phyloP scores from a whole-genome alignment of 2,329 filamentous ascomycete species.

The Pseudocercospora eumusae region DNA sequence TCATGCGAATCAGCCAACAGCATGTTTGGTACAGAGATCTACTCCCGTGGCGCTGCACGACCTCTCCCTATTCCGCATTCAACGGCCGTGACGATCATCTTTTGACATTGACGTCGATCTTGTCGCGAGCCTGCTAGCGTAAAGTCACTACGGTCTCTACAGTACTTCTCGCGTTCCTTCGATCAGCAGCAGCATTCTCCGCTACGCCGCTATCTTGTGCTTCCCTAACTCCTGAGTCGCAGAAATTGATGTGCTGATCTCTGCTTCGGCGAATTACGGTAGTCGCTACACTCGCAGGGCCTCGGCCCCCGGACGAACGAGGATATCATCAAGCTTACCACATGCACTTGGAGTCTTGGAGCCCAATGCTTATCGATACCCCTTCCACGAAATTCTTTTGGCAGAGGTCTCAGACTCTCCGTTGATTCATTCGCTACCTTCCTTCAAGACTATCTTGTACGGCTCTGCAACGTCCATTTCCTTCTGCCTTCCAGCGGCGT shows the following conservation, averaged over 20 bases:
- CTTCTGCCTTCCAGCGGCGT: neutral
- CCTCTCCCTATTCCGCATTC: slow-evolving; percentile 1
- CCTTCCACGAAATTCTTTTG: neutral
- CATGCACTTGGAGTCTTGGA: slow-evolving; percentile 1
- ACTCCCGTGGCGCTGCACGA: slow-evolving; percentile 6
- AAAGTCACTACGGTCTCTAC: slow-evolving; percentile 1
- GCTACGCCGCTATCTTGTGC: slow-evolving; percentile 1
- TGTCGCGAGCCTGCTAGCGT: slow-evolving; percentile 11
- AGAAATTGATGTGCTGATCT: slow-evolving; percentile 5
- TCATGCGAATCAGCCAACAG: neutral
- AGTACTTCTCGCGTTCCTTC: neutral
- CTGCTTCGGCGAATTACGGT: neutral
- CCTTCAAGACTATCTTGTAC: slow-evolving; percentile 5
- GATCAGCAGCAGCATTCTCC: neutral
- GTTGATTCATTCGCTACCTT: neutral
- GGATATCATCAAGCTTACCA: neutral
- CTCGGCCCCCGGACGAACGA: neutral
- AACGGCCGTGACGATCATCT: neutral
- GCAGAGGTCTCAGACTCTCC: neutral
- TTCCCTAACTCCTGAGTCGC: neutral
- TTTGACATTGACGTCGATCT: neutral
- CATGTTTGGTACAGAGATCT: slow-evolving; percentile 4
- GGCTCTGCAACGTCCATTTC: neutral
- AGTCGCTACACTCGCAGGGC: neutral
- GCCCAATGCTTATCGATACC: neutral